Base-by-base conservation (phyloP, 495 filamentous ascomycete species). In the Sordaria brevicollis region DNA sequence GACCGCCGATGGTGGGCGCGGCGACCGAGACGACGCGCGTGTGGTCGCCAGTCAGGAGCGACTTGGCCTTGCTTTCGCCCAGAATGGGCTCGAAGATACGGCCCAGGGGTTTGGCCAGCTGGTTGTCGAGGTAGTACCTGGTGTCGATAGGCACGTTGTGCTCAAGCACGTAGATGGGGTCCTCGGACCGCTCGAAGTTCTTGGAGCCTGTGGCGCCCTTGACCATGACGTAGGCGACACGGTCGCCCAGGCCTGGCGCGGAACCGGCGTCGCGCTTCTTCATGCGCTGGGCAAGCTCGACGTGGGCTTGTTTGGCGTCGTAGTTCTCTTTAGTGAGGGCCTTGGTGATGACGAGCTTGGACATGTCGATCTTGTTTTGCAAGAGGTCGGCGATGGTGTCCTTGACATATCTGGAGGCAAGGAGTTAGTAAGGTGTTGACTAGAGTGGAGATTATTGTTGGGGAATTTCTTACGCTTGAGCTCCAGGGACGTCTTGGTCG, bases 301-400 rank as follows among this genome's bases (percentile, higher is more conserved):
- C 91, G 79, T 99, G 95, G 0, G 95, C 95, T 81, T 98, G 95
- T 79, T 95, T 97, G 31, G 88, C 90, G 11, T 86, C 87, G 74
- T 99, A 99, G 69, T 80, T 81, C 31, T 85, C 83, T 78, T 98
- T 97, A 1, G 95, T 87, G 15, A 98, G 85, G 1, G 96, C 95
- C 80, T 99, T 99, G 10, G 95, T 99, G 78, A 99, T 99, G 78
- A 99, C 95, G 5, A 99, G 88, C 78, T 97, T 97, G 17, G 94
- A 97, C 93, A 99, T 96, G 83, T 99, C 95, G 76, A 99, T 82
- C 76, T 96, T 97, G 82, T 98, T 98, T 76, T 98, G 95, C 13
- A 99, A 84, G 25, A 99, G 89, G 75, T 97, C 93, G 3, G 95
- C 91, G 69, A 99, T 99, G 33, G 91, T 96, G 71, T 94, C 86